Evolutionary conservation across 1,139 yeast species (phyloP), one percentile per base, ranked within the genome.

Genomic region (Magnusiomyces ingens): DNA sequence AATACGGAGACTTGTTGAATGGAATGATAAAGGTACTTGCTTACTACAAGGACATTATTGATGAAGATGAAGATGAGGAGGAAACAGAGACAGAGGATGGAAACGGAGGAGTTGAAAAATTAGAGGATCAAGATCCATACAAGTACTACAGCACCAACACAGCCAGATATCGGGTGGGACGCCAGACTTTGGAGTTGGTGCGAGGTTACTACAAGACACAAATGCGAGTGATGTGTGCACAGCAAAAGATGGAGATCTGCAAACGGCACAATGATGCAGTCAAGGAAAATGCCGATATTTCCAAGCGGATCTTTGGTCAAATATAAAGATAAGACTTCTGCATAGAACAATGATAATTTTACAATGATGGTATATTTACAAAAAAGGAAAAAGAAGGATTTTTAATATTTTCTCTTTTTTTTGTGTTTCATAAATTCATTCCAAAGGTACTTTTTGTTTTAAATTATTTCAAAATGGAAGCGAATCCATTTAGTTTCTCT

Each of bases 401-500:
- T 36, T 36, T 36, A 36, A 36, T 13, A 36, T 6, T 36, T 13
- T 36, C 11, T 36, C 17, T 36, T 12, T 36, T 36, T 13, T 36
- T 36, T 36, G 4, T 36, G n/a, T 36, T n/a, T 36, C 40, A n/a
- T 36, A 12, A 36, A 13, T 36, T 36, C 17, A 13, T 36, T 36
- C 17, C 40, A 26, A 26, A 26, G 32, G 32, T 26, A 26, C 32
- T 26, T 26, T 36, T 36, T 36, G 17, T 36, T 36, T 36, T 32
- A 8, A 36, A 13, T 12, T 36, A 36, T 36, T 36, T 12, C 17
- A n/a, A 12, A 12, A 36, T 36, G 40, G n/a, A 11, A 50, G 18
- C 45, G 38, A 35, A 29, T 42, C 22, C 19, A 22, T 19, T 48
- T 87, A 88, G 82, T 80, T 81, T 84, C 93, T 85, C 85, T 87